These are phyloP conservation scores for Hemerocallis citrina DNA, from an alignment of 106 monocot genomes.

Conservation along the genomic window DNA sequence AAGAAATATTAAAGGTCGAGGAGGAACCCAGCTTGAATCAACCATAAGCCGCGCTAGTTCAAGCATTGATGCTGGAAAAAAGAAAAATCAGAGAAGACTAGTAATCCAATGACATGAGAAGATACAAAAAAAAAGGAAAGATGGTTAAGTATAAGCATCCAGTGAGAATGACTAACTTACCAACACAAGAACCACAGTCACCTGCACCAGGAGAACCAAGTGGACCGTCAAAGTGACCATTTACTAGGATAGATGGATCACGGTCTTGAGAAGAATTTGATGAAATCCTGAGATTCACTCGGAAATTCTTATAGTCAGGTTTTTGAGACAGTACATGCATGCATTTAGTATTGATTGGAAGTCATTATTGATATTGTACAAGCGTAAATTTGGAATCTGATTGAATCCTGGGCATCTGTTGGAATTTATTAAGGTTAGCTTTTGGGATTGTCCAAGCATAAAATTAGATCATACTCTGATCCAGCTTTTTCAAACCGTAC, in stretches of 20 bases:
- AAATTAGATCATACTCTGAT: too few relatives aligned
- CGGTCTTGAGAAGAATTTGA: conserved; percentile 51
- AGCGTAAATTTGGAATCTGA: too few relatives aligned
- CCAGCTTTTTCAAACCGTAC: too few relatives aligned
- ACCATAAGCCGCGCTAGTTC: conserved; percentile 79
- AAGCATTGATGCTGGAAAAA: conserved; percentile 91
- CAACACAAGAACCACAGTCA: conserved; percentile 99
- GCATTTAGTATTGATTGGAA: too few relatives aligned
- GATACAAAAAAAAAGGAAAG: too few relatives aligned
- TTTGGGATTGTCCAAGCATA: too few relatives aligned
- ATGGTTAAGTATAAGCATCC: background rate
- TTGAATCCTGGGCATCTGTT: too few relatives aligned
- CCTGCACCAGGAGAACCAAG: conserved; percentile 95
- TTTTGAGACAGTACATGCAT: conserved; percentile 1
- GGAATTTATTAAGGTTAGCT: too few relatives aligned
- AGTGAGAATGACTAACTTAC: conserved; percentile 29
- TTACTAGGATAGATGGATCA: conserved; percentile 76
- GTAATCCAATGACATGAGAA: conserved; percentile 2
- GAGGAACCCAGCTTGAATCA: conserved; percentile 96
- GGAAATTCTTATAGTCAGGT: conserved; percentile 5
- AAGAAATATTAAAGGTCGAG: conserved; percentile 86
- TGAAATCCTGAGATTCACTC: conserved; percentile 52
- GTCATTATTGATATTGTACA: too few relatives aligned
- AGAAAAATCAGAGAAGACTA: conserved; percentile 3
- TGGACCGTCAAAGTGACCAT: conserved; percentile 96